These are phyloP conservation scores for Sporothrix globosa DNA, from an alignment of 2,329 filamentous ascomycete species.

Conservation along the genomic window DNA sequence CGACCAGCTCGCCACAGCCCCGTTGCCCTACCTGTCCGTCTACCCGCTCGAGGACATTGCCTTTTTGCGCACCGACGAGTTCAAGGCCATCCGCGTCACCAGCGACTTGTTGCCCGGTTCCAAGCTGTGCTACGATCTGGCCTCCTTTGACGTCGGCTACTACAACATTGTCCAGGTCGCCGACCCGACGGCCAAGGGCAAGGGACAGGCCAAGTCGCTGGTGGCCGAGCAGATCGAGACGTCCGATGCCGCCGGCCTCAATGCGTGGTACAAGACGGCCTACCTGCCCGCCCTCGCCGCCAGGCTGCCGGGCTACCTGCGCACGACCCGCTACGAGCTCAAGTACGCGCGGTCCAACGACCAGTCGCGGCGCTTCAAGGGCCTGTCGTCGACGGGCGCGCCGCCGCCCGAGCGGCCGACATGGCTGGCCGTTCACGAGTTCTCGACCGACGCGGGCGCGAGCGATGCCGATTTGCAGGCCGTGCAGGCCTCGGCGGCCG, in stretches of 20 bases:
- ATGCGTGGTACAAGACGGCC: conserved; percentile 37
- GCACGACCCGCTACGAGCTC: conserved; percentile 39
- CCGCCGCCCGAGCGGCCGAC: conserved; percentile 33
- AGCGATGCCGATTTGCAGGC: conserved; percentile 12
- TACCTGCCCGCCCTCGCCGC: conserved; percentile 33
- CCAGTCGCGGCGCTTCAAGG: conserved; percentile 38
- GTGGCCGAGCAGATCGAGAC: conserved; percentile 34
- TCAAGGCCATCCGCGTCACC: conserved; percentile 43
- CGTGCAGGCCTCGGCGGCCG: conserved; percentile 9
- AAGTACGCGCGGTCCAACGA: conserved; percentile 37
- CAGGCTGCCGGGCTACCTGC: conserved; percentile 37
- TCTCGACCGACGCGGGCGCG: neutral
- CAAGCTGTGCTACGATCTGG: conserved; percentile 38
- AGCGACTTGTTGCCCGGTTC: conserved; percentile 40
- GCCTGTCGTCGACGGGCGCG: conserved; percentile 35
- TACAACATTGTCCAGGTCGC: conserved; percentile 38
- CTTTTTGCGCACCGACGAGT: conserved; percentile 43
- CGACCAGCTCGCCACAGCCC: conserved; percentile 33
- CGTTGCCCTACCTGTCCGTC: conserved; percentile 44
- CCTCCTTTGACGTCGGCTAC: conserved; percentile 37
- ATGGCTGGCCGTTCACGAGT: conserved; percentile 36
- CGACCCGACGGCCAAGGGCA: conserved; percentile 37
- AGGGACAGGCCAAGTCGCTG: conserved; percentile 35
- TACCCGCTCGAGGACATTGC: conserved; percentile 45
- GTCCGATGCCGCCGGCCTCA: conserved; percentile 27